These are phyloP conservation scores for Argentina anserina DNA, from an alignment of 306 rosid species.

Conservation along the genomic window DNA sequence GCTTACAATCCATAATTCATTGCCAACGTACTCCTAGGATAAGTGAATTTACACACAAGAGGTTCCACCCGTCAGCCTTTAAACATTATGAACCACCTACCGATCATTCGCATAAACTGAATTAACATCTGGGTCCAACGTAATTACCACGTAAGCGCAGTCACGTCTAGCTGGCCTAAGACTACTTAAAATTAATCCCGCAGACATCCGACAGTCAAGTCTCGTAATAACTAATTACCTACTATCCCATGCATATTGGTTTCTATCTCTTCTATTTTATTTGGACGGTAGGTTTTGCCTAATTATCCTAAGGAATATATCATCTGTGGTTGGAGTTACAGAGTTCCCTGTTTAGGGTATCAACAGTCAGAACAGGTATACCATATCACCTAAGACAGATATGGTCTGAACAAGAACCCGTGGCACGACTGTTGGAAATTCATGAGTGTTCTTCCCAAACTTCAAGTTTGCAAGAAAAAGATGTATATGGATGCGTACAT, in stretches of 20 bases:
- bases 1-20: background rate
- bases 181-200: too few species aligned
- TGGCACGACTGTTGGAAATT: background rate
- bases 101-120: too few species aligned
- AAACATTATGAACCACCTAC: too few species aligned
- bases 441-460: background rate
- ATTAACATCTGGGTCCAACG: too few species aligned
- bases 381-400: background rate
- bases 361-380: too few species aligned
- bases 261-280: background rate
- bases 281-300: background rate
- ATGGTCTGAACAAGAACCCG: background rate
- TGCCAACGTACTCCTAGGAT: background rate
- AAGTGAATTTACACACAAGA: too few species aligned
- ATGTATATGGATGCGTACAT: background rate
- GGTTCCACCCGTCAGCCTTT: too few species aligned
- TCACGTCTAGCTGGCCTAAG: too few species aligned
- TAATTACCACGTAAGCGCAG: too few species aligned
- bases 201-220: too few species aligned
- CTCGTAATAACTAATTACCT: background rate
- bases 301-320: background rate
- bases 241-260: background rate
- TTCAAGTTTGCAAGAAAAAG: slow-evolving; percentile 23
- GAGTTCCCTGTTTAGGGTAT: background rate
- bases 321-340: background rate